phyloP scores from a whole-genome alignment of 805 yeast genomes.

The Starmerella khaoyaiensis region DNA sequence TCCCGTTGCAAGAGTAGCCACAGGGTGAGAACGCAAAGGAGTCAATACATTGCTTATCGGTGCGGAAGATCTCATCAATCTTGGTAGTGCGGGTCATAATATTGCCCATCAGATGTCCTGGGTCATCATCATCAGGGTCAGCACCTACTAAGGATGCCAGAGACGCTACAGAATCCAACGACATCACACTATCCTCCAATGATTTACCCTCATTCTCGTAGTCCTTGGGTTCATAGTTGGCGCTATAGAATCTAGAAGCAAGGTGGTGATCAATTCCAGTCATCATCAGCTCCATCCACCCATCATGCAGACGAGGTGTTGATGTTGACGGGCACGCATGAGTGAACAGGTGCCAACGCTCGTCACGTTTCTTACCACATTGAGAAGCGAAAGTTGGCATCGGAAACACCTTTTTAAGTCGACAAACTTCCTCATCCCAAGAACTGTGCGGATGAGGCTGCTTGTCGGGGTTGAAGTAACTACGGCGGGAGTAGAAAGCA shows the following conservation, averaged over 20 bases:
- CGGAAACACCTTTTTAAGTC: conserved; percentile 52
- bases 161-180: conserved; percentile 23
- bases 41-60: conserved; percentile 39
- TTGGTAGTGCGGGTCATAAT: conserved; percentile 51
- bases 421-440: conserved; percentile 71
- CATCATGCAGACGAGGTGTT: conserved; percentile 3
- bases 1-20: conserved; percentile 83
- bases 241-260: conserved; percentile 42
- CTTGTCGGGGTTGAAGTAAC: conserved; percentile 81
- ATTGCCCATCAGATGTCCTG: conserved; percentile 72
- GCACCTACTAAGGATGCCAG: conserved; percentile 20
- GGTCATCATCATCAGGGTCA: conserved; percentile 43
- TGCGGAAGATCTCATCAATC: conserved; percentile 46
- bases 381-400: conserved; percentile 46
- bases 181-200: conserved; percentile 24
- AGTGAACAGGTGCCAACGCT: conserved; percentile 73
- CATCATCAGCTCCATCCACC: conserved; percentile 61
- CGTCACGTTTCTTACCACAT: conserved; percentile 67
- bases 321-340: too few relatives aligned
- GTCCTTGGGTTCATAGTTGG: conserved; percentile 1
- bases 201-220: conserved; percentile 27
- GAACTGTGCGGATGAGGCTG: conserved; percentile 70
- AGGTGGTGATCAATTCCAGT: conserved; percentile 53
- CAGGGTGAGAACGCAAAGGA: conserved; percentile 89
- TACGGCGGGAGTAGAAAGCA: conserved; percentile 79